A percentile compares a stretch with the other conserved stretches of the same genome.
Conservation (phyloP, 192 early-diverging fungal genomes). For the Spinellus fusiger region DNA sequence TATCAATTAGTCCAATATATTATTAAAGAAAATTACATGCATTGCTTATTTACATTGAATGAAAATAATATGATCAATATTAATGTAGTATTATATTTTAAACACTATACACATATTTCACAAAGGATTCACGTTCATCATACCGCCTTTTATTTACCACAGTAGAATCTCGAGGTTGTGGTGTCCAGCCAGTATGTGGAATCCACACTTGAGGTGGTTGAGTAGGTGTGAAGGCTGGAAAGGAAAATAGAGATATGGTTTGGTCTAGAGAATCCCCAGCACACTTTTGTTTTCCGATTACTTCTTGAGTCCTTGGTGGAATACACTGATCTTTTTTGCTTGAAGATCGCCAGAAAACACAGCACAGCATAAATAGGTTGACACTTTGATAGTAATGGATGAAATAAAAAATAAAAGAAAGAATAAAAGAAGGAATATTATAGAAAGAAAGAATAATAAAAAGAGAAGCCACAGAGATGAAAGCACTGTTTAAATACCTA, state of each 20-base stretch:
- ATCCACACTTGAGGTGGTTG: background rate
- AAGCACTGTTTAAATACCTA: too few relatives aligned
- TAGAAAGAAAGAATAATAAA: background rate
- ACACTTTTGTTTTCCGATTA: background rate
- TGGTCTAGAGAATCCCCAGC: background rate
- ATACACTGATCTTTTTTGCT: too few relatives aligned
- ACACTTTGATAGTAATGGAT: background rate
- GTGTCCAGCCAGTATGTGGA: background rate
- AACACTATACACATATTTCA: background rate
- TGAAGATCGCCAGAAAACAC: background rate
- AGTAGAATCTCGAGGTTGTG: background rate
- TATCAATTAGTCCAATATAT: too few relatives aligned
- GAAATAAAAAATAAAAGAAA: too few relatives aligned
- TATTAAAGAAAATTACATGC: too few relatives aligned
- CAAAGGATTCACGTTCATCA: background rate
- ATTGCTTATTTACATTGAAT: too few relatives aligned
- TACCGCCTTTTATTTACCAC: background rate
- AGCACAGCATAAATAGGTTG: background rate
- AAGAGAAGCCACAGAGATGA: too few relatives aligned
- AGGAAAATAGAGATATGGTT: background rate
- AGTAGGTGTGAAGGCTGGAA: background rate
- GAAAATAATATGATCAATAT: too few relatives aligned
- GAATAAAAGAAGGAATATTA: background rate
- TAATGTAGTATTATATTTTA: background rate
- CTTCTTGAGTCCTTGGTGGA: background rate